Evolutionary conservation across 306 rosid genomes (phyloP).

Genomic region (Quercus glauca): DNA sequence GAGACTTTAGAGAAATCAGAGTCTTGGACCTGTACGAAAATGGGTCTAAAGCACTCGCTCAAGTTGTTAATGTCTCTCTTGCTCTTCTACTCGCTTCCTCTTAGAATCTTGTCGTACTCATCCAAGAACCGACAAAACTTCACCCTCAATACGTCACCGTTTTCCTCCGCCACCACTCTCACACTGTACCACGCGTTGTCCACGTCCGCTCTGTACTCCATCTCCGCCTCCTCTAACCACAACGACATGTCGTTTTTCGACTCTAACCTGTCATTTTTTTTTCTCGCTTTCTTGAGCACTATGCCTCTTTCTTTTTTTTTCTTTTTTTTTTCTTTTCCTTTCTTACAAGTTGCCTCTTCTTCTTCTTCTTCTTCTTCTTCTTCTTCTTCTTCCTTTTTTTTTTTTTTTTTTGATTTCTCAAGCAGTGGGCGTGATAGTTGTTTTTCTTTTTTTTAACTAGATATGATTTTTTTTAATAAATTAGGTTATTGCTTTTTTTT

Average conservation of each 20-base stretch:
- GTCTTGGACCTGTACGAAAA: slow-evolving; percentile 44
- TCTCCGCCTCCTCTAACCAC: neutral
- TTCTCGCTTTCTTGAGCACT: no score
- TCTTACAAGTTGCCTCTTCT: no score
- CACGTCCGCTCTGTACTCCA: slow-evolving; percentile 26
- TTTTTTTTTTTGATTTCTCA: no score
- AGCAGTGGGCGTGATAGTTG: no score
- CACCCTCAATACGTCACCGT: slow-evolving; percentile 27
- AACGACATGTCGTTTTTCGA: no score
- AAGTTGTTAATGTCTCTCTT: slow-evolving; percentile 23
- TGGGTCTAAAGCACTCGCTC: slow-evolving; percentile 26
- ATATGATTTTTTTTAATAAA: no score
- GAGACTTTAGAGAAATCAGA: slow-evolving; percentile 24
- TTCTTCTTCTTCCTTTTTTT: no score
- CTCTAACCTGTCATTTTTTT: no score
- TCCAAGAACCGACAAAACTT: slow-evolving; percentile 19
- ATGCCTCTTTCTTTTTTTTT: no score
- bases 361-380: accelerated
- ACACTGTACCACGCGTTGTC: slow-evolving; percentile 50
- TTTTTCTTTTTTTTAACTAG: no score
- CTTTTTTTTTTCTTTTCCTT: no score
- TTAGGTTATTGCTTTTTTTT: no score
- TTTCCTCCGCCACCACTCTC: neutral
- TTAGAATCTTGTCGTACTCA: slow-evolving; percentile 6
- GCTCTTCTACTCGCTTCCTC: slow-evolving; percentile 7